Base-by-base conservation (phyloP, 2,329 filamentous ascomycete species). In the Cladosporium sp. region DNA sequence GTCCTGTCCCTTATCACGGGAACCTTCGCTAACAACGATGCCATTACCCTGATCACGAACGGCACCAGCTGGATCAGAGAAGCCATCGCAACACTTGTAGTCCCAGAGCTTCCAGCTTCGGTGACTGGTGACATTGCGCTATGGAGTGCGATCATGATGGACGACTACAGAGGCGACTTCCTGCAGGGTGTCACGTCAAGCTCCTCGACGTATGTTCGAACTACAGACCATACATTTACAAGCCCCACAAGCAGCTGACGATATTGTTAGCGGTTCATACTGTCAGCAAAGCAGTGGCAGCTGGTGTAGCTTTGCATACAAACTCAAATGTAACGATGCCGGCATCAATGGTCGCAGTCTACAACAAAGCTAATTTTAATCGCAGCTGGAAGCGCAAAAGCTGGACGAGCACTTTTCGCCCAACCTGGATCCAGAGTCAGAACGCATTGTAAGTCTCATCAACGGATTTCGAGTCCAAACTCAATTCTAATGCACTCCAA, bases 281-380 rank as follows among this genome's bases (percentile, higher is more conserved):
- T 46, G 40, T 21, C 8, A 46, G 40, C n/a, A 46, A n/a, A 8
- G 14, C 40, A 11, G 26, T 8, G 35, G 35, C 37, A 31, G 29
- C 16, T 59, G 56, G 56, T 59, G 56, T 28, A 59, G 31, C 7
- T 59, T 59, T n/a, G 56, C 56, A 21, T 59, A 59, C 23, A 59
- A 23, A 44, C 35, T 59, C 14, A 29, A 46, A 21, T 37, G 56
- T 59, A 44, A 40, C 2, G 18, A 29, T 31, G 11, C 35, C 16
- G 16, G 18, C 12, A 21, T n/a, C n/a, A 16, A 21, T n/a, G 28
- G 26, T 33, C 29, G 18, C 7, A 7, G 8, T 8, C n/a, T 46
- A n/a, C n/a, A 21, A 11, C 2, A n/a, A 46, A 46, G 40, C 40
- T 46, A 46, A 46, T 46, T 23, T 7, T 5, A n/a, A 6, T 46